A percentile compares a stretch with the other conserved stretches of the same genome.
Evolutionary conservation across 306 rosid species (phyloP).

Genomic region (Fragaria vesca): DNA sequence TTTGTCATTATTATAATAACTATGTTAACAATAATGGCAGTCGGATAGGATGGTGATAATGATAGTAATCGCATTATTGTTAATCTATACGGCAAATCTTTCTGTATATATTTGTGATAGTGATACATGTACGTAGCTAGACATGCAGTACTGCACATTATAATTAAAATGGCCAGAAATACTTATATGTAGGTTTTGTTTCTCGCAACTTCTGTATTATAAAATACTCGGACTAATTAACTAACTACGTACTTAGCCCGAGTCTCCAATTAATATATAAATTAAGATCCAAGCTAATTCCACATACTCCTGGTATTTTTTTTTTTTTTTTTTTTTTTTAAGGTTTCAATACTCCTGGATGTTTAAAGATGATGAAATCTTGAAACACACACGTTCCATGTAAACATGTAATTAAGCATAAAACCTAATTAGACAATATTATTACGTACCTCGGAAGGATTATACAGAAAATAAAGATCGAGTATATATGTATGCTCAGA

Average conservation of each 20-base stretch:
- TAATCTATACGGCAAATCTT: not conserved
- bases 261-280: too few relatives aligned
- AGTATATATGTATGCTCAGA: not conserved
- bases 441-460: not conserved
- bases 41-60: not conserved
- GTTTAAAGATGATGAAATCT: not conserved
- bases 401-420: not conserved
- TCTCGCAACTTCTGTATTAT: not conserved
- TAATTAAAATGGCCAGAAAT: not conserved
- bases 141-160: not conserved
- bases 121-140: conserved; percentile 4
- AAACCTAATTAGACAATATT: not conserved
- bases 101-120: conserved; percentile 4
- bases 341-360: not conserved
- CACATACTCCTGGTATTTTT: not conserved
- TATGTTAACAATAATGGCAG: not conserved
- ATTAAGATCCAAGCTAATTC: not conserved
- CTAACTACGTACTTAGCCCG: not conserved
- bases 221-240: not conserved
- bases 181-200: not conserved
- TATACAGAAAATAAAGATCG: conserved; percentile 1
- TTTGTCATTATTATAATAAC: too few relatives aligned
- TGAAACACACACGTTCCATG: not conserved
- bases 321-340: too few relatives aligned
- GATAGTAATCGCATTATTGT: not conserved